Percentiles rank a stretch among this genome's conserved stretches.
These are phyloP conservation scores for Diatrype stigma DNA, from an alignment of 2,329 filamentous ascomycete species.

Conservation along the genomic window DNA sequence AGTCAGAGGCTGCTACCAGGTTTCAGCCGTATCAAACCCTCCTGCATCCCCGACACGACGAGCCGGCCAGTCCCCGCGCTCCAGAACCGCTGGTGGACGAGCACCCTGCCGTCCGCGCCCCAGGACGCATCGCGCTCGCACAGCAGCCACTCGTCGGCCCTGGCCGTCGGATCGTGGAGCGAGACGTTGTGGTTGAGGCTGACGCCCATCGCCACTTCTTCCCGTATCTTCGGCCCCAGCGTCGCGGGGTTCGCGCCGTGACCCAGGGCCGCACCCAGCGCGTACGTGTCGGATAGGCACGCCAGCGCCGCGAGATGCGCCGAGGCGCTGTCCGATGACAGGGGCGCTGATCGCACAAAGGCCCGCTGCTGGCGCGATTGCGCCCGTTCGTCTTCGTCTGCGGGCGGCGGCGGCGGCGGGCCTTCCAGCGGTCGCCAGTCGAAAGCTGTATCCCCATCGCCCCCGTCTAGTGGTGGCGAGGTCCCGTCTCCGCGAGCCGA, in stretches of 20 bases:
- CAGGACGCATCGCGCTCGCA: constrained; percentile 9
- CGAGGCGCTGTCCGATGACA: background rate
- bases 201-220: constrained; percentile 3
- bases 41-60: constrained; percentile 5
- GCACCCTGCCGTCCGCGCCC: constrained; percentile 9
- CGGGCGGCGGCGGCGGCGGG: no score
- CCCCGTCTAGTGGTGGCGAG: background rate
- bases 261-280: no score
- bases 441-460: constrained; percentile 3
- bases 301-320: background rate
- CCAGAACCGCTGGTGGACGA: constrained; percentile 5
- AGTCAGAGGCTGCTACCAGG: background rate
- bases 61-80: constrained; percentile 4
- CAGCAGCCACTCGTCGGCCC: constrained; percentile 10
- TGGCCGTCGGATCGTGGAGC: constrained; percentile 9
- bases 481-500: background rate
- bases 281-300: no score
- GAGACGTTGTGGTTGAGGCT: constrained; percentile 10
- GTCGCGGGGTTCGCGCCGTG: no score
- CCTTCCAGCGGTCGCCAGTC: constrained; percentile 5
- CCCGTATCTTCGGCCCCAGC: no score
- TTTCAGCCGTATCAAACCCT: constrained; percentile 6
- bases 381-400: background rate
- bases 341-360: constrained; percentile 4
- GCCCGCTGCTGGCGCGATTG: background rate